A percentile compares a stretch with the other conserved stretches of the same genome.
Evolutionary conservation across 257 asterid genomes (phyloP).

Genomic region (Fraxinus americana): DNA sequence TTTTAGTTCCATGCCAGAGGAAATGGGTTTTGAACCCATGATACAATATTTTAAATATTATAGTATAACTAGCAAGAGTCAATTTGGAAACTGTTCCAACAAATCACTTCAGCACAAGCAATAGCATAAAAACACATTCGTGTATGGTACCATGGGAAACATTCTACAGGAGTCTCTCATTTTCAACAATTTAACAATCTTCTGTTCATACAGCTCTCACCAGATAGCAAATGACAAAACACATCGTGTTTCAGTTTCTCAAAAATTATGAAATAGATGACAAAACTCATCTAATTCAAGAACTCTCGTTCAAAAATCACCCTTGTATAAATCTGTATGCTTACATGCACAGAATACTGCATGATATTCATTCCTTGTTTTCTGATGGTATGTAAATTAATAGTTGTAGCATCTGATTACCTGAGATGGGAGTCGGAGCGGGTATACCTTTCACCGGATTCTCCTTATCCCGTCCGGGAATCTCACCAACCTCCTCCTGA

Average conservation of each 20-base stretch:
- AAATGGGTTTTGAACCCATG: background rate
- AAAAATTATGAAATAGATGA: background rate
- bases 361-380: background rate
- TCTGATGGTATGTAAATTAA: background rate
- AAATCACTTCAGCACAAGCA: background rate
- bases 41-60: background rate
- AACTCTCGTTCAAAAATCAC: background rate
- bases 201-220: background rate
- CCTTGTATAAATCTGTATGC: conserved; percentile 3
- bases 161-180: background rate
- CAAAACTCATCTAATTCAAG: background rate
- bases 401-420: conserved; percentile 25
- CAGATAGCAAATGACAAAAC: background rate
- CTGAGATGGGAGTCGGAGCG: conserved; percentile 67
- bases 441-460: conserved; percentile 40
- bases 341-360: background rate
- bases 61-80: background rate
- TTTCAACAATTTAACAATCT: background rate
- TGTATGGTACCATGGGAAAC: background rate
- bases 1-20: too few species aligned
- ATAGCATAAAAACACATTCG: background rate
- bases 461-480: conserved; percentile 40
- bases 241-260: background rate
- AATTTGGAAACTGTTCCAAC: background rate
- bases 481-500: conserved; percentile 48